These are phyloP conservation scores for Clathrus columnatus DNA, from an alignment of 768 basidiomycete genomes.

Conservation along the genomic window DNA sequence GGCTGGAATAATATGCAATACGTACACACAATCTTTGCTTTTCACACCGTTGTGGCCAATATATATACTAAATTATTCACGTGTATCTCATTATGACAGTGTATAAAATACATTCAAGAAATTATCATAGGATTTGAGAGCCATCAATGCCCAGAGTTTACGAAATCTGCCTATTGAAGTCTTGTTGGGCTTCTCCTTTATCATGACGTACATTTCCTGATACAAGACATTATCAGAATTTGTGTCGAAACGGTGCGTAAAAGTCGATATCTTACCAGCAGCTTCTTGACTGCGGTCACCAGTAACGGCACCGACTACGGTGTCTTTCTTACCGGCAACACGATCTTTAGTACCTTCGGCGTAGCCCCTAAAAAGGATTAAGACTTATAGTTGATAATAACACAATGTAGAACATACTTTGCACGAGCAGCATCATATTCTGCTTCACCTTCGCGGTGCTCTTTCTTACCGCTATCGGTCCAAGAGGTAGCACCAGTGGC, in stretches of 20 bases:
- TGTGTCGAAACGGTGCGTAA: not conserved
- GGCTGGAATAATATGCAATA: too few species aligned
- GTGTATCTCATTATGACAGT: too few species aligned
- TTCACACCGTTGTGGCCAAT: too few species aligned
- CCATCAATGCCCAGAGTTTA: too few species aligned
- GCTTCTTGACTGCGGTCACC: conserved; percentile 46
- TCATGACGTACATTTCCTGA: conserved; percentile 46
- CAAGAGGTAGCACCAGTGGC: conserved; percentile 33
- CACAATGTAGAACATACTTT: not conserved
- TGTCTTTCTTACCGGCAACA: conserved; percentile 41
- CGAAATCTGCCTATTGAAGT: conserved; percentile 33
- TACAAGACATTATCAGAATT: not conserved
- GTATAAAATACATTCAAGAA: too few species aligned
- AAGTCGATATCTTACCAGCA: conserved; percentile 30
- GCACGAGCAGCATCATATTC: conserved; percentile 28
- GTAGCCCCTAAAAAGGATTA: conserved; percentile 37
- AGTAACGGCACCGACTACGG: conserved; percentile 45
- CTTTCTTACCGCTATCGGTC: conserved; percentile 39
- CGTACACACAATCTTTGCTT: too few species aligned
- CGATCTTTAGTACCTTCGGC: conserved; percentile 39
- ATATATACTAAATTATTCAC: too few species aligned
- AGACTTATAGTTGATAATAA: not conserved
- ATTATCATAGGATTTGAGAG: too few species aligned
- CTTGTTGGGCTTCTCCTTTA: conserved; percentile 47
- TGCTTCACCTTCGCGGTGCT: conserved; percentile 40